Evolutionary conservation across 192 early-diverging fungal genomes (phyloP), one percentile per base, ranked within the genome.

Genomic region (Thoreauomyces humboldtii): DNA sequence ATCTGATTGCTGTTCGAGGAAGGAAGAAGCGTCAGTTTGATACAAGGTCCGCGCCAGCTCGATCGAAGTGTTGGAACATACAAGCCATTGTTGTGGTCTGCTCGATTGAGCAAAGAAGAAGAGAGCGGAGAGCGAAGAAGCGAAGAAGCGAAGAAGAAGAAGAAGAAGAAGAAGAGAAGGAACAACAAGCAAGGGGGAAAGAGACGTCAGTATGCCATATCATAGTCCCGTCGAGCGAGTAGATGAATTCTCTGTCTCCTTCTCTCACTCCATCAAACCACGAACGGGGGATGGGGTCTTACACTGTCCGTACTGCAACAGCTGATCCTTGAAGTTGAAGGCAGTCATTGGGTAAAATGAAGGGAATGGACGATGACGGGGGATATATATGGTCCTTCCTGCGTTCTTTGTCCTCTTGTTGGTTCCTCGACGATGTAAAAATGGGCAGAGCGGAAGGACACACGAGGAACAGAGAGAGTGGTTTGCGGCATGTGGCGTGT

Each of bases 251-350:
- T 5, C 29, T 12, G 15, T 9, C 29, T 15, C 7, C 7, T 7
- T 22, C 12, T 1, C 25, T 17, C 9, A 59, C 64, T 9, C 9
- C 38, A 41, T 9, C 38, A 17, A 41, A 12, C 38, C 17, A 17
- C 17, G 17, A 12, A 17, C 9, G 9, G 38, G 17, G 38, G 17
- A 9, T 41, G 9, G 17, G 38, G 38, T 17, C 50, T 24, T 63
- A 70, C 65, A 90, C 63, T 87, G 80, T 54, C 88, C 92, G 68
- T 94, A 94, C 61, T 84, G 77, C 14, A 87, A 65, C 35, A 93
- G 83, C 74, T 96, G 89, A 59, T 84, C 65, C 61, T 87, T 84
- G 64, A 96, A 81, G 72, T 87, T 81, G 68, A 96, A 93, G 47
- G n/a, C n/a, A n/a, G n/a, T n/a, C n/a, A n/a, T n/a, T n/a, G n/a